Base-by-base conservation (phyloP, 169 alveolate species). In the Babesia bovis region DNA sequence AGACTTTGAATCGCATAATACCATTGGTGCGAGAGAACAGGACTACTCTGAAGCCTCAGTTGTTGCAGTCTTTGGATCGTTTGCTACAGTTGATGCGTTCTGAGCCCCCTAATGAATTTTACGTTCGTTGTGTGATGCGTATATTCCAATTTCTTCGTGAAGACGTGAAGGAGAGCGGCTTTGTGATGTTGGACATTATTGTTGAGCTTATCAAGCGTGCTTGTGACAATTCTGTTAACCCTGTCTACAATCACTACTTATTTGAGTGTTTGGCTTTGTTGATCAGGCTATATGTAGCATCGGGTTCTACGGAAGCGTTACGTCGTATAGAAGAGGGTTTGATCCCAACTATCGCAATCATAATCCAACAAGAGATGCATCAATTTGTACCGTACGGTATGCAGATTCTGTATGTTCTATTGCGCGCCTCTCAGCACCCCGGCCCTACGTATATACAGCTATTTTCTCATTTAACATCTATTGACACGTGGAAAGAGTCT, bases 301-400 rank as follows among this genome's bases (percentile, higher is more conserved):
- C 85, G 50, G 79, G 82, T 53, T 50, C 82, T 5, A 45, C 41
- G 40, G 61, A 23, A 10, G 41, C 82, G n/a, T 45, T 88, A 25
- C 36, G 68, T 17, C 67, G 71, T 49, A 71, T 88, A 0, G 93
- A 88, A 45, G 81, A 83, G 38, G 55, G 56, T 17, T 40, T 84
- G 36, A 88, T 88, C 0, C 84, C 87, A 1, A 88, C 89, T 3
- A 61, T 91, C 26, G 87, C 91, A 9, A 73, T 83, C 49, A 91
- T 91, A 1, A 67, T 91, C 25, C 90, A 91, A 75, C 63, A 85
- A 51, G 86, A 87, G 38, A 69, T 82, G 45, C 93, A 89, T 33
- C 91, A 86, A 23, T 91, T 90, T 44, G 87, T 91, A 45, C 94
- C 95, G 0, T 91, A 91, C 65, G 83, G 91, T 2, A 66, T 88